Evolutionary conservation across 768 basidiomycete genomes (phyloP).

Genomic region (Basidioascus undulatus): DNA sequence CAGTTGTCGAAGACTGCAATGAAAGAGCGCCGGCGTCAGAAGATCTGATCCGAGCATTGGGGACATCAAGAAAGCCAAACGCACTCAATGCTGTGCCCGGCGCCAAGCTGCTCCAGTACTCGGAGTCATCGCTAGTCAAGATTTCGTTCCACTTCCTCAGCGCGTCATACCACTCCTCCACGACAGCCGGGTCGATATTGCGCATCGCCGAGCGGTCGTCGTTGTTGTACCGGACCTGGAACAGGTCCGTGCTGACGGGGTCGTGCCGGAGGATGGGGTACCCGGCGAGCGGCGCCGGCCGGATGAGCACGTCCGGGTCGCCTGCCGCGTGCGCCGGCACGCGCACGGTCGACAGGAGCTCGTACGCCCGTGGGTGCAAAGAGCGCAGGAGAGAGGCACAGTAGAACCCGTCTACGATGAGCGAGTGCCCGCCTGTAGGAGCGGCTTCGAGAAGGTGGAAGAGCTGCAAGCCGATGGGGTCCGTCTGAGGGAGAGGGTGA

Average conservation of each 20-base stretch:
- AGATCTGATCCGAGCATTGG: not conserved
- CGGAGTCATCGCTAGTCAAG: constrained; percentile 53
- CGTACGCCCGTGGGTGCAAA: constrained; percentile 44
- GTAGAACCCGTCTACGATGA: constrained; percentile 93
- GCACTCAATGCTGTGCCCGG: constrained; percentile 65
- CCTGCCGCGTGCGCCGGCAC: constrained; percentile 79
- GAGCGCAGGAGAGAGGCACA: constrained; percentile 55
- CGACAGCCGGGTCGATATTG: constrained; percentile 29
- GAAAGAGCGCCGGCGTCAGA: not conserved
- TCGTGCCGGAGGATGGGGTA: constrained; percentile 57
- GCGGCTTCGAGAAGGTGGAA: constrained; percentile 80
- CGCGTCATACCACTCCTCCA: constrained; percentile 73
- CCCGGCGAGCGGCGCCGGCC: constrained; percentile 28
- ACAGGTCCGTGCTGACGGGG: constrained; percentile 30
- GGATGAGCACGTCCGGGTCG: constrained; percentile 23
- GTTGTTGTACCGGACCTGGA: constrained; percentile 79
- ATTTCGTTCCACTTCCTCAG: constrained; percentile 51
- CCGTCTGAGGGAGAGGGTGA: constrained; percentile 34
- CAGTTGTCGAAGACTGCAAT: constrained; percentile 58
- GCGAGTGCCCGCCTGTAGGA: constrained; percentile 53
- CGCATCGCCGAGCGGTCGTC: constrained; percentile 70
- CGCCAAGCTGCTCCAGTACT: constrained; percentile 74
- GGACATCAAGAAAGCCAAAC: constrained; percentile 15
- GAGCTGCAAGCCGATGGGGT: constrained; percentile 83
- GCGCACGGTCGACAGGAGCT: constrained; percentile 36